Base-by-base conservation (phyloP, 108 stramenopile genomes). In the Nannochloropsis granulata region DNA sequence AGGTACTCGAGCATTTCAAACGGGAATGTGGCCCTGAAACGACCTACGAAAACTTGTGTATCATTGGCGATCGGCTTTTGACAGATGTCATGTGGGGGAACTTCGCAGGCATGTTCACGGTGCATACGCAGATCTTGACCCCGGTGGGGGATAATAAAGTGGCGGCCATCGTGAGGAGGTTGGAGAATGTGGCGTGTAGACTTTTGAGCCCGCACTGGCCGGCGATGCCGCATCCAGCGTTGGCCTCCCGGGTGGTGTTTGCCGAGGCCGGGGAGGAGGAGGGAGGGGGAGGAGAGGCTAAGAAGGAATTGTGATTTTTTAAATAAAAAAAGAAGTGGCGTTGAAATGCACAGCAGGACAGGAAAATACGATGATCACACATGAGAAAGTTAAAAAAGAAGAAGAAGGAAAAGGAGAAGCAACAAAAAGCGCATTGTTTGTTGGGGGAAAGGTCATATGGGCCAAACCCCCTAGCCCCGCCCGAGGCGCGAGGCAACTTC, bases 81-180 rank as follows among this genome's bases (percentile, higher is more conserved):
- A 97, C 96, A 0, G 96, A 96, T 91, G 88, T 97, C 19, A 94
- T 97, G 1, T 96, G 95, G 91, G 96, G 95, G 23, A 97, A 97
- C 89, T 88, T 96, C 43, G 91, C 95, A 85, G 94, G 95, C 5
- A 95, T 96, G 95, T 89, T 96, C 83, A 96, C 95, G 43, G 93
- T 97, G 79, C 96, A 97, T 85, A 93, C 91, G 10, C 81, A 93
- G 78, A 71, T 71, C 56, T 71, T 71, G 56, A 71, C 56, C 16
- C 56, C 56, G n/a, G 11, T n/a, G 2, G 56, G 56, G n/a, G 56
- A 71, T 71, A 71, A 71, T 71, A 71, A 71, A 71, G 56, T 71
- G 56, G 56, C 56, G 11, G 56, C 56, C 5, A 71, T 71, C n/a
- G 56, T 71, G 21, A 71, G 56, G 10, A 71, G 56, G n/a, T n/a